These are phyloP conservation scores for Fusarium dimerum DNA, from an alignment of 2,329 filamentous ascomycete species.

Conservation along the genomic window DNA sequence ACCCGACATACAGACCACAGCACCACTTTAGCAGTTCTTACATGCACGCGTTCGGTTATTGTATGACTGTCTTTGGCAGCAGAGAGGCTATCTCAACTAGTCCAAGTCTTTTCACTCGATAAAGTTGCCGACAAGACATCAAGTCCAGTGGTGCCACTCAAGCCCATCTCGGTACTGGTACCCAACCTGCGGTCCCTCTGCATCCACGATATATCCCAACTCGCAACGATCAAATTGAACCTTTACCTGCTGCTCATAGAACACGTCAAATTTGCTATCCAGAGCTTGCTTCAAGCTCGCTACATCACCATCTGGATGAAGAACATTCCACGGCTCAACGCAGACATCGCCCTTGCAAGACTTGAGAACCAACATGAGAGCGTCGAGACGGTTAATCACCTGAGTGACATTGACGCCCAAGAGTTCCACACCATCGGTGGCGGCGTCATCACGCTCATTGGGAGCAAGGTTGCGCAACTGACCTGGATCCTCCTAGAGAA, in stretches of 20 bases:
- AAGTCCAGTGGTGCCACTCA: constrained; percentile 32
- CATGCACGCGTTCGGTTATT: background rate
- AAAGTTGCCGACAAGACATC: background rate
- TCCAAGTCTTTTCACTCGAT: background rate
- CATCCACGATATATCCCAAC: constrained; percentile 54
- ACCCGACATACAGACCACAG: background rate
- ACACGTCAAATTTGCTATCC: constrained; percentile 47
- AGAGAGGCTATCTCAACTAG: no score
- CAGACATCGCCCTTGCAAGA: constrained; percentile 58
- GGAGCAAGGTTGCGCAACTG: constrained; percentile 49
- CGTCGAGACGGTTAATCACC: constrained; percentile 54
- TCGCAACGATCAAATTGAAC: constrained; percentile 57
- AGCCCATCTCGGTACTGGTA: constrained; percentile 29
- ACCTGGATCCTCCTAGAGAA: constrained; percentile 48
- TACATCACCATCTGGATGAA: constrained; percentile 57
- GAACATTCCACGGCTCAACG: constrained; percentile 54
- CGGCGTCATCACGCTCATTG: background rate
- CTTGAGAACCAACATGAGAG: constrained; percentile 61
- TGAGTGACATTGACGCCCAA: constrained; percentile 30
- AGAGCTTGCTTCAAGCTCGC: constrained; percentile 53
- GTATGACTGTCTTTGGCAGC: no score
- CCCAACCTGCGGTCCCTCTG: constrained; percentile 53
- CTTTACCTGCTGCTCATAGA: constrained; percentile 50
- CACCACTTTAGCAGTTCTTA: background rate
- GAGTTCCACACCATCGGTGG: constrained; percentile 13